These are phyloP conservation scores for Globisporangium yorkense DNA, from an alignment of 352 stramenopile genomes.

Conservation along the genomic window DNA sequence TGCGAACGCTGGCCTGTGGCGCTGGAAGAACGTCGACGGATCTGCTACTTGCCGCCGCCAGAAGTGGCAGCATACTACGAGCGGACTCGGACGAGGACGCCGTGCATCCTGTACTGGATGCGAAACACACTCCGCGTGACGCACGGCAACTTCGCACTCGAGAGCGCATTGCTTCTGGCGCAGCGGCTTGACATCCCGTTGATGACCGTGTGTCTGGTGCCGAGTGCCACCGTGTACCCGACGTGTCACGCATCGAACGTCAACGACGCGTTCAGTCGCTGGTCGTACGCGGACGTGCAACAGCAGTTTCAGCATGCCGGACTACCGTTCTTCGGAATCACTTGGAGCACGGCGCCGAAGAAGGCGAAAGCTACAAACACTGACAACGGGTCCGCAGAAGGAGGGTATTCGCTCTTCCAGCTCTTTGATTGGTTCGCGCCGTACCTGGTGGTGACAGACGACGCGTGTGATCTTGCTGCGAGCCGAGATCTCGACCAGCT, in stretches of 20 bases:
- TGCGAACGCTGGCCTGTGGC: conserved; percentile 40
- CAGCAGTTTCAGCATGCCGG: conserved; percentile 29
- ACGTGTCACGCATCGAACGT: conserved; percentile 45
- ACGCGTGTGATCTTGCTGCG: conserved; percentile 22
- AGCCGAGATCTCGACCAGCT: conserved; percentile 31
- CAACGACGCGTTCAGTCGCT: conserved; percentile 51
- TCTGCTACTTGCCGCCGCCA: conserved; percentile 27
- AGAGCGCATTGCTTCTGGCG: conserved; percentile 37
- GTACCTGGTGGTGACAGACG: conserved; percentile 36
- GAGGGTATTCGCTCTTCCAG: conserved; percentile 24
- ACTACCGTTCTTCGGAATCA: conserved; percentile 44
- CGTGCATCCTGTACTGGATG: conserved; percentile 68
- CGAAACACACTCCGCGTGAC: conserved; percentile 48
- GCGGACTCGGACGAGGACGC: conserved; percentile 1
- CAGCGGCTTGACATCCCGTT: conserved; percentile 37
- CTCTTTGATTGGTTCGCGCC: conserved; percentile 36
- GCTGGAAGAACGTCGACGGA: conserved; percentile 35
- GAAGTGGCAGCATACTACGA: conserved; percentile 6
- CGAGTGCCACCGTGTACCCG: conserved; percentile 42
- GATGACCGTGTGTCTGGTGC: conserved; percentile 38
- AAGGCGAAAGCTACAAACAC: not conserved
- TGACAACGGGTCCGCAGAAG: conserved; percentile 4
- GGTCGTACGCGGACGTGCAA: conserved; percentile 44
- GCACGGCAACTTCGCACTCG: conserved; percentile 60
- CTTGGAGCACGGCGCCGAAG: conserved; percentile 15